Evolutionary conservation across 1,284 basidiomycete species (phyloP).

Genomic region (Amylostereum areolatum): DNA sequence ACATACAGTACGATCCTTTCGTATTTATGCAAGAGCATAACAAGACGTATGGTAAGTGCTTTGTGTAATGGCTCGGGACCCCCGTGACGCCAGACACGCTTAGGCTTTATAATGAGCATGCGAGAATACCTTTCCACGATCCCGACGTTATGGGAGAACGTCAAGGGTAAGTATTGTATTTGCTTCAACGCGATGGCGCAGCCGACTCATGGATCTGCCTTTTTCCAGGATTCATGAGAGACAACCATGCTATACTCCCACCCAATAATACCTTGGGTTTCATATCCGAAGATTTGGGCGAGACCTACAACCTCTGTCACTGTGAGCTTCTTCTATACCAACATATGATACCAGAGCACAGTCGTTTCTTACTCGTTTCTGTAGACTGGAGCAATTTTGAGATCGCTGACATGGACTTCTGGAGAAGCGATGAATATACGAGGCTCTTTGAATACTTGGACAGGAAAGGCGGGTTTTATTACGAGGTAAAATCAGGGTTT

Average conservation of each 20-base stretch:
- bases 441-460: conserved; percentile 71
- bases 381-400: conserved; percentile 72
- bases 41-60: conserved; percentile 60
- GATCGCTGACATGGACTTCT: conserved; percentile 64
- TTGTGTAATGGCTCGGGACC: conserved; percentile 2
- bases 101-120: conserved; percentile 59
- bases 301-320: conserved; percentile 66
- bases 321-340: conserved; percentile 35
- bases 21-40: conserved; percentile 70
- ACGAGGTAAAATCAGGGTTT: conserved; percentile 38
- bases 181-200: not conserved
- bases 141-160: conserved; percentile 57
- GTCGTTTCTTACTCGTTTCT: not conserved
- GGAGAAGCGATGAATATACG: conserved; percentile 58
- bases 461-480: conserved; percentile 64
- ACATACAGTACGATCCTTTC: conserved; percentile 77
- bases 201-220: not conserved
- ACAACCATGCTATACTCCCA: conserved; percentile 51
- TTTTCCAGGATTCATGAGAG: conserved; percentile 48
- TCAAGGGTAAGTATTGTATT: conserved; percentile 34
- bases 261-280: conserved; percentile 60
- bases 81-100: conserved; percentile 3
- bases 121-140: conserved; percentile 67
- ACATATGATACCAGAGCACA: not conserved
- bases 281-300: conserved; percentile 56